Evolutionary conservation across 2,329 filamentous ascomycete species (phyloP).

Genomic region (Cercospora sp.): DNA sequence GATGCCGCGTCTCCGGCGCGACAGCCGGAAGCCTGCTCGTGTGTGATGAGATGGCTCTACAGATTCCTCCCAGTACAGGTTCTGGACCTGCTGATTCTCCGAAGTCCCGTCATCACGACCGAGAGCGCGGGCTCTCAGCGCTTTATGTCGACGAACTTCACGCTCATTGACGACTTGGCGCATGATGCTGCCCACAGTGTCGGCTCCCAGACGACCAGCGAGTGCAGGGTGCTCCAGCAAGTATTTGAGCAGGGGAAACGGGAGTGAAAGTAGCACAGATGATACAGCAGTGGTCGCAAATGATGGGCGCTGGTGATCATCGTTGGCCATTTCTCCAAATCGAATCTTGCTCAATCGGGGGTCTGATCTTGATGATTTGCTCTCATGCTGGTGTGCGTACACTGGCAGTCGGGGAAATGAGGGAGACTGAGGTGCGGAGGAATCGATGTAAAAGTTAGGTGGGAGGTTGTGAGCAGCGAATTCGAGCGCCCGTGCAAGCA

Average conservation of each 20-base stretch:
- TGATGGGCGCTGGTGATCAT: slow-evolving; percentile 42
- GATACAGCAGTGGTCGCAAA: slow-evolving; percentile 57
- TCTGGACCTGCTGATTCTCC: slow-evolving; percentile 23
- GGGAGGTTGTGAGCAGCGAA: slow-evolving; percentile 64
- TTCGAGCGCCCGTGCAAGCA: slow-evolving; percentile 58
- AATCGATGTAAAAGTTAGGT: slow-evolving; percentile 60
- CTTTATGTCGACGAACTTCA: slow-evolving; percentile 40
- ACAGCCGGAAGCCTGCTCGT: slow-evolving; percentile 42
- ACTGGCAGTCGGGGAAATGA: slow-evolving; percentile 51
- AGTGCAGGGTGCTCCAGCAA: slow-evolving; percentile 63
- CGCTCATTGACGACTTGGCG: slow-evolving; percentile 47
- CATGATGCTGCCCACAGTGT: slow-evolving; percentile 45
- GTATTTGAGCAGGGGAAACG: slow-evolving; percentile 65
- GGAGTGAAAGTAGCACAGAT: slow-evolving; percentile 67
- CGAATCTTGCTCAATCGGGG: slow-evolving; percentile 64
- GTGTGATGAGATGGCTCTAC: slow-evolving; percentile 41
- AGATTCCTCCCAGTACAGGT: slow-evolving; percentile 40
- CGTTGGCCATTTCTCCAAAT: slow-evolving; percentile 66
- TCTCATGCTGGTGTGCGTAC: slow-evolving; percentile 29
- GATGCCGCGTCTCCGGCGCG: slow-evolving; percentile 32
- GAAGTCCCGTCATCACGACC: slow-evolving; percentile 15
- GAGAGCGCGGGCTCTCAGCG: slow-evolving; percentile 25
- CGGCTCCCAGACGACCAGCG: slow-evolving; percentile 46
- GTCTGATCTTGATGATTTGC: slow-evolving; percentile 45
- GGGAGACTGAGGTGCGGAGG: slow-evolving; percentile 47